Evolutionary conservation across 2,329 filamentous ascomycete genomes (phyloP), one percentile per base, ranked within the genome.

Genomic region (Xylariaceae sp.): DNA sequence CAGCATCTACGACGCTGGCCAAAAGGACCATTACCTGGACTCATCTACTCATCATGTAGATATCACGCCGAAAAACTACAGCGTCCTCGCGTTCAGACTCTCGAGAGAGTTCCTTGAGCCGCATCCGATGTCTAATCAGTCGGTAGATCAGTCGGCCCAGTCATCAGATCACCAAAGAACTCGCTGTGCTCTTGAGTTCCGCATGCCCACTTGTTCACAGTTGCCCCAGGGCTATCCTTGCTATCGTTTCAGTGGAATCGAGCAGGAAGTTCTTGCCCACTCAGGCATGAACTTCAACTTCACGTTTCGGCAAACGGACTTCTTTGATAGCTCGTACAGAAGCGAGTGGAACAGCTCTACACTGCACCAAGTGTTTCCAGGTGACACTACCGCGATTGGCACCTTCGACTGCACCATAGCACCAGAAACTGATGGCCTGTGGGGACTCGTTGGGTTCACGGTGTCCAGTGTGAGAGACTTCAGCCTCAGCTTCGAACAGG

Each of bases 141-240:
- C 27, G 57, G 58, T 41, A 62, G 52, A 44, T 60, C 62, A 5
- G 41, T 60, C 14, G 58, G 65, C 49, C 44, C 60, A 39, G 65
- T 61, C 44, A 17, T 10, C 43, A 1, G 44, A 49, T 40, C 38
- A 42, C 9, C 41, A 49, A 7, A 27, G 47, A 14, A 38, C 54
- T 2, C 44, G 59, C 11, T 67, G 65, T 42, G 64, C 62, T 10
- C 58, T 67, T 7, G 58, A 67, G 44, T 67, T 67, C 51, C 62
- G 65, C 44, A 60, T 67, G 54, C 64, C 65, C 1, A 53, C 57
- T 41, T 67, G 65, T 48, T 54, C 53, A 17, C 44, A 54, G 30
- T 60, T 67, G 11, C 60, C 63, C 5, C 18, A 55, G 17, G 64
- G 58, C 30, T 67, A 67, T 47, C 65, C 65, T 14, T 67, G 65